Evolutionary conservation across 257 asterid species (phyloP).

Genomic region (Dorcoceras hygrometricum): DNA sequence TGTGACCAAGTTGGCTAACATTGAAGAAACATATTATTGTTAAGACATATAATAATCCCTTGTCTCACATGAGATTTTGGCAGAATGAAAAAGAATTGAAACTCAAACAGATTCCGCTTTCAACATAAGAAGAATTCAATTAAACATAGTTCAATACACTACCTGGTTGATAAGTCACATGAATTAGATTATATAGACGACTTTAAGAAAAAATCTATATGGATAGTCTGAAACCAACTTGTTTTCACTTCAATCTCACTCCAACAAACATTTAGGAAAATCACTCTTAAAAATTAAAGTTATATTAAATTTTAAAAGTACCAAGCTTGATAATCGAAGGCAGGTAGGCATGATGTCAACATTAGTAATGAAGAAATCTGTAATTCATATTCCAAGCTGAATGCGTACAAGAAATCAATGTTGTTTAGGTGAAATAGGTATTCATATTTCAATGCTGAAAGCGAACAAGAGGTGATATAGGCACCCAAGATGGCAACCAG

Average conservation of each 20-base stretch:
- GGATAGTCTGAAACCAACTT: slow-evolving; percentile 5
- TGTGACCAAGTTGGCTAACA: too few species aligned
- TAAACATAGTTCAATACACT: too few species aligned
- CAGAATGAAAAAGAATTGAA: too few species aligned
- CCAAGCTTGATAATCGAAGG: neutral
- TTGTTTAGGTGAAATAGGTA: slow-evolving; percentile 7
- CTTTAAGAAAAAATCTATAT: neutral
- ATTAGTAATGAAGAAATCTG: slow-evolving; percentile 6
- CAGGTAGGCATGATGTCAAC: slow-evolving; percentile 19
- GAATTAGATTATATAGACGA: too few species aligned
- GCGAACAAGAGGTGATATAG: neutral
- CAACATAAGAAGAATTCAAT: too few species aligned
- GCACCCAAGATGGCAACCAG: slow-evolving; percentile 12
- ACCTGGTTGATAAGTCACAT: too few species aligned
- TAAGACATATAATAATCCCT: too few species aligned
- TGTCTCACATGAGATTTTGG: too few species aligned
- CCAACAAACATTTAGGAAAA: neutral
- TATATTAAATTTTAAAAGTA: neutral
- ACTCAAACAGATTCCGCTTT: too few species aligned
- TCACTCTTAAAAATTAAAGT: neutral
- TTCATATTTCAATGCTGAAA: slow-evolving; percentile 4
- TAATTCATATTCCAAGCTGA: slow-evolving; percentile 6
- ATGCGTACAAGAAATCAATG: slow-evolving; percentile 20
- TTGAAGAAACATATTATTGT: too few species aligned
- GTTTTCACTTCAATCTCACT: neutral